Percentiles rank a stretch among this genome's conserved stretches.
Conservation (phyloP, 306 rosid genomes). For the Quercus alba region DNA sequence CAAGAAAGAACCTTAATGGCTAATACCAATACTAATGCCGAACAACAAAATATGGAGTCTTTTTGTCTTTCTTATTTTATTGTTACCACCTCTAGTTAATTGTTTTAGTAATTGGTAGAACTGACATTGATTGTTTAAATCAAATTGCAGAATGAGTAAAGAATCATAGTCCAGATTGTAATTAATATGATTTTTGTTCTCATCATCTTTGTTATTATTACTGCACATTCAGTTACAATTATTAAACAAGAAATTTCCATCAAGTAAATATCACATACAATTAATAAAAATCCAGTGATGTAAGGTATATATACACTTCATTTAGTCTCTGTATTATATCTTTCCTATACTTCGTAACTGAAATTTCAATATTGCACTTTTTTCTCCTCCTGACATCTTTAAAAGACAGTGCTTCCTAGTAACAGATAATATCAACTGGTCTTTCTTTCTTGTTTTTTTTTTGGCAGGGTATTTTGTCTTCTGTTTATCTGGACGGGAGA, state of each 20-base stretch:
- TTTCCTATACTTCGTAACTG: not conserved
- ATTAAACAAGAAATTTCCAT: too few relatives aligned
- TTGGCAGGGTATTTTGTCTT: constrained; percentile 81
- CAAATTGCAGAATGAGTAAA: not conserved
- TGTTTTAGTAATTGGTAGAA: not conserved
- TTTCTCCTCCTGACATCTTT: not conserved
- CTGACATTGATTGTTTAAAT: not conserved
- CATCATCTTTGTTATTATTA: not conserved
- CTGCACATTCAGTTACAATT: not conserved
- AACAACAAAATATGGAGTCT: not conserved
- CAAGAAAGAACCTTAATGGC: not conserved
- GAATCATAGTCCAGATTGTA: too few relatives aligned
- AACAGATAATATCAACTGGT: constrained; percentile 17
- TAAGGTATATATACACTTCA: not conserved
- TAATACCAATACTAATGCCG: not conserved
- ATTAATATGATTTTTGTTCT: too few relatives aligned
- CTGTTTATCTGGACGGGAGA: constrained; percentile 66
- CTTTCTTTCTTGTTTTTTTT: not conserved
- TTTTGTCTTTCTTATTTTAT: not conserved
- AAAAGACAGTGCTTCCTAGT: constrained; percentile 8
- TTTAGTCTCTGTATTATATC: not conserved
- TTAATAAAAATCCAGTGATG: too few relatives aligned
- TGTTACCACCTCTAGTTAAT: not conserved
- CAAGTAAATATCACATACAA: too few relatives aligned
- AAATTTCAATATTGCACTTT: not conserved